Percentiles rank a stretch among this genome's conserved stretches.
phyloP scores from a whole-genome alignment of 2,329 filamentous ascomycete species.

The Alternaria sp. region DNA sequence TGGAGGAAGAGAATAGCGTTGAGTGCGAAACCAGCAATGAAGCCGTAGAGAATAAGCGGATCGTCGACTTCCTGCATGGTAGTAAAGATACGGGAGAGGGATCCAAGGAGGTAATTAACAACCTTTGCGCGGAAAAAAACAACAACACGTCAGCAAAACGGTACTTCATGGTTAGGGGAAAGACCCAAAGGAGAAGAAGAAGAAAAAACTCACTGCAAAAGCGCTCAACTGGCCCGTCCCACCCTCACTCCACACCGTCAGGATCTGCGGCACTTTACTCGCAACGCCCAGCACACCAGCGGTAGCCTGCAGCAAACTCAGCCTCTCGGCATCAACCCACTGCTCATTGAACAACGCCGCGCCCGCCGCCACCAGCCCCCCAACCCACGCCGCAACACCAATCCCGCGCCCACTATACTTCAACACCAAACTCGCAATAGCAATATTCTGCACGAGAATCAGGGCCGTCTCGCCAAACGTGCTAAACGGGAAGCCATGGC shows the following conservation, averaged over 20 bases:
- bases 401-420: slow-evolving; percentile 76
- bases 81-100: slow-evolving; percentile 93
- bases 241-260: slow-evolving; percentile 82
- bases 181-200: no score
- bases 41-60: slow-evolving; percentile 93
- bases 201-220: slow-evolving; percentile 76
- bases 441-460: slow-evolving; percentile 90
- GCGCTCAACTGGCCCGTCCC: slow-evolving; percentile 95
- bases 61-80: slow-evolving; percentile 97
- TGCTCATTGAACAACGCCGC: slow-evolving; percentile 74
- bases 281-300: slow-evolving; percentile 84
- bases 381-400: slow-evolving; percentile 79
- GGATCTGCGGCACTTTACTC: slow-evolving; percentile 93
- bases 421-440: slow-evolving; percentile 86
- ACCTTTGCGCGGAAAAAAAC: slow-evolving; percentile 65
- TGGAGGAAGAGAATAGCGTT: slow-evolving; percentile 87
- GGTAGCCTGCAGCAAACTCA: slow-evolving; percentile 82
- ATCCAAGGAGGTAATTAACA: slow-evolving; percentile 96
- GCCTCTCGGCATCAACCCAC: slow-evolving; percentile 69
- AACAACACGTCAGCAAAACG: not conserved
- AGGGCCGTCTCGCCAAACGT: slow-evolving; percentile 95
- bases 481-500: slow-evolving; percentile 92
- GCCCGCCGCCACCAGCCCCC: slow-evolving; percentile 72
- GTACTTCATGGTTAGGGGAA: no score
- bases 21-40: slow-evolving; percentile 87